These are phyloP conservation scores for Castanopsis chinensis DNA, from an alignment of 306 rosid species.

Conservation along the genomic window DNA sequence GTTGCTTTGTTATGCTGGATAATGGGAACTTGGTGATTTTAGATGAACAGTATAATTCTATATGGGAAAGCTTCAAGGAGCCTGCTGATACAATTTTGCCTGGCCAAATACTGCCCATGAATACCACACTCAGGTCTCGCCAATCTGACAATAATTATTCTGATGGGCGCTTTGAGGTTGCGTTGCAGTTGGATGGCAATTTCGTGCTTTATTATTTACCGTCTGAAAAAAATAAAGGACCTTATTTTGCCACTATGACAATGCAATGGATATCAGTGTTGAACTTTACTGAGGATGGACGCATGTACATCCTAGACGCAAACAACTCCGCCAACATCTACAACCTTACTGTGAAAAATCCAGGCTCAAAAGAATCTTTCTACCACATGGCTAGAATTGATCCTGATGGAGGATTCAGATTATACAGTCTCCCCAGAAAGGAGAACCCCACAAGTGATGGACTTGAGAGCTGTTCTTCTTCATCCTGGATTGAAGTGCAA, in stretches of 20 bases:
- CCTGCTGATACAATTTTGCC: slow-evolving; percentile 32
- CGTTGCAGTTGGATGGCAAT: neutral
- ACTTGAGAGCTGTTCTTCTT: too few species aligned
- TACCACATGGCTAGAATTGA: slow-evolving; percentile 23
- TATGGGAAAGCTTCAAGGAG: slow-evolving; percentile 36
- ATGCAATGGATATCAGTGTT: neutral
- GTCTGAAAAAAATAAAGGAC: too few species aligned
- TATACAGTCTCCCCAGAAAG: too few species aligned
- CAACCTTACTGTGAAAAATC: too few species aligned
- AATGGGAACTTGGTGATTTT: slow-evolving; percentile 27
- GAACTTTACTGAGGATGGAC: neutral
- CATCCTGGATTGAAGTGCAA: too few species aligned
- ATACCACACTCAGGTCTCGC: slow-evolving; percentile 1
- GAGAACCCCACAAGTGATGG: too few species aligned
- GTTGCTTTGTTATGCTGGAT: slow-evolving; percentile 11
- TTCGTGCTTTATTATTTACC: slow-evolving; percentile 12
- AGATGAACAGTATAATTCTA: neutral
- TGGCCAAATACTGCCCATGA: slow-evolving; percentile 15
- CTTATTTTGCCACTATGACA: slow-evolving; percentile 18
- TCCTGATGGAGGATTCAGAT: neutral
- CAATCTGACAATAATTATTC: slow-evolving; percentile 13
- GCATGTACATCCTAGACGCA: too few species aligned
- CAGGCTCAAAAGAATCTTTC: too few species aligned
- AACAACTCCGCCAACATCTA: too few species aligned
- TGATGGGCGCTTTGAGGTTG: slow-evolving; percentile 26